Base-by-base conservation (phyloP, 148 eudicot genomes). In the Silene latifolia region DNA sequence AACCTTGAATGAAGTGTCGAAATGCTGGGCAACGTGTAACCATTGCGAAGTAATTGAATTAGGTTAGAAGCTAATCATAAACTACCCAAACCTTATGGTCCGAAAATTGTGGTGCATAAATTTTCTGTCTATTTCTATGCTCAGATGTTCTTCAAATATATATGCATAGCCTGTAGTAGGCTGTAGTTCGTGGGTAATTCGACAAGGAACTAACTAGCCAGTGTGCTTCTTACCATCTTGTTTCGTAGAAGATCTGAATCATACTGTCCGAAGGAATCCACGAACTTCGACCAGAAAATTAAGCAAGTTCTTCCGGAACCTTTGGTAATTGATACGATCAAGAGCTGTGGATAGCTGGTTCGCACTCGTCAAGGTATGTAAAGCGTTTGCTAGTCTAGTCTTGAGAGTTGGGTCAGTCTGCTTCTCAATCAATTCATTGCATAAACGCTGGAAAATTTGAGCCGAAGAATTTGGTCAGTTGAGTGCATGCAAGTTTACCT, bases 281-380 rank as follows among this genome's bases (percentile, higher is more conserved):
- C 96, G 92, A 74, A 95, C 99, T 75, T 95, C 96, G 35, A 79
- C 76, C 27, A 95, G 91, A 80, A 95, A 95, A 39, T 73, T 79
- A 69, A 82, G 89, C 15, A 95, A 73, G 82, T 95, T 95, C 83
- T 92, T 95, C 54, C 99, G 80, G 87, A 95, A 95, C 80, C 86
- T 87, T 84, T 88, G 96, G 83, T 84, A 84, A 80, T 90, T 95
- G 72, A 86, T 21, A 4, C 99, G 96, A 76, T 90, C 99, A 68
- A 92, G 92, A 58, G 87, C 69, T 32, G 90, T 77, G 54, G 94
- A 83, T 24, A 95, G 87, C 81, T 86, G 83, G 77, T 88, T 89
- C 35, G 95, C 76, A 67, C 81, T 87, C 12, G 88, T 89, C 71
- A 95, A 92, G 47, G 85, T 77, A 63, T 90, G 97, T 78, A 95